Percentiles rank a stretch among this genome's conserved stretches.
Evolutionary conservation across 768 basidiomycete species (phyloP).

Genomic region (Collybia nuda): DNA sequence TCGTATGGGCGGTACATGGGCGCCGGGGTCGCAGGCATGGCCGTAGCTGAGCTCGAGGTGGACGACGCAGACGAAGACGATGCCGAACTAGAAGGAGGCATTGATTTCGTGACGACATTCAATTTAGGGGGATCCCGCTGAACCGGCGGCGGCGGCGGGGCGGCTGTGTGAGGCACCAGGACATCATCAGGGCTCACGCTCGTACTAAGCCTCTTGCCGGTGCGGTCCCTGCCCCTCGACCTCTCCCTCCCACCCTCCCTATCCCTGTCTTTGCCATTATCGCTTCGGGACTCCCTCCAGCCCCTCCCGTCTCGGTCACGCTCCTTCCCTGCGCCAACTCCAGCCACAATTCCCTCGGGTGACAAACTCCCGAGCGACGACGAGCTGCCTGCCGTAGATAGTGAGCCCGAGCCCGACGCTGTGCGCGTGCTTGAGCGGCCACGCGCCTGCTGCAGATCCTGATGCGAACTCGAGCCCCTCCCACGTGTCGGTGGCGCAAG

Average conservation of each 20-base stretch:
- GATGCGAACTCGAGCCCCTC: constrained; percentile 21
- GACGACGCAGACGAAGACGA: constrained; percentile 23
- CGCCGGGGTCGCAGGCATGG: constrained; percentile 8
- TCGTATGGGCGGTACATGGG: too few relatives aligned
- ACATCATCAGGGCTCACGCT: constrained; percentile 36
- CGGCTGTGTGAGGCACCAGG: constrained; percentile 17
- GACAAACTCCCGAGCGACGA: constrained; percentile 27
- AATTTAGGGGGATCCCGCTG: constrained; percentile 1
- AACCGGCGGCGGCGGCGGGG: neutral
- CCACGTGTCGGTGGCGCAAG: constrained; percentile 26
- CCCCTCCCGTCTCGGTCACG: constrained; percentile 31
- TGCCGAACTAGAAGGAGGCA: constrained; percentile 15
- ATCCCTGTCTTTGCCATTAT: constrained; percentile 17
- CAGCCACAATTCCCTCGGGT: constrained; percentile 21
- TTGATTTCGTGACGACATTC: constrained; percentile 5
- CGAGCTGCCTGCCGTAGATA: constrained; percentile 2
- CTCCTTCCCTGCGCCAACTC: constrained; percentile 24
- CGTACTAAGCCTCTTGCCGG: constrained; percentile 35
- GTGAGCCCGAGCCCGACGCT: constrained; percentile 26
- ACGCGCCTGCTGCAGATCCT: constrained; percentile 30
- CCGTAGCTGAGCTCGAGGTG: constrained; percentile 22
- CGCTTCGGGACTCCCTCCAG: constrained; percentile 18
- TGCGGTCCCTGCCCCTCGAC: constrained; percentile 42
- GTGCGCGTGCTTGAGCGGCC: constrained; percentile 58
- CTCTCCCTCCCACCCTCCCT: constrained; percentile 14